These are phyloP conservation scores for Rhodotorula sp. DNA, from an alignment of 1,284 basidiomycete genomes.

Conservation along the genomic window DNA sequence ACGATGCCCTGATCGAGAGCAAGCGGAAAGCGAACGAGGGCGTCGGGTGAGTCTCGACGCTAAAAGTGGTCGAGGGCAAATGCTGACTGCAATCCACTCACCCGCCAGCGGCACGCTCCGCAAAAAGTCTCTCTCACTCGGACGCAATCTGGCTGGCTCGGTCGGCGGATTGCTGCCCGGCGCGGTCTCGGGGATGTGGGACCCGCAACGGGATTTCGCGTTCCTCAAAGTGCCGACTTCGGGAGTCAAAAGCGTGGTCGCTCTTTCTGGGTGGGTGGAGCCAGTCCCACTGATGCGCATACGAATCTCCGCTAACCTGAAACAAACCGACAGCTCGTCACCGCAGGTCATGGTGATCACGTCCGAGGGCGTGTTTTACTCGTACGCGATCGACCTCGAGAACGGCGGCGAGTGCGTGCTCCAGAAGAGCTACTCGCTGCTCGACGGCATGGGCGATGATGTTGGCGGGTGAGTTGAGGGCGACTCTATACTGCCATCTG, in stretches of 20 bases:
- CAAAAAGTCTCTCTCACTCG: conserved; percentile 70
- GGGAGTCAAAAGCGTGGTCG: conserved; percentile 70
- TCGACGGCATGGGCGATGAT: conserved; percentile 34
- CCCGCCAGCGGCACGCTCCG: conserved; percentile 53
- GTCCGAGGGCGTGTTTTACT: conserved; percentile 91
- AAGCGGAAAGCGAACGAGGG: conserved; percentile 42
- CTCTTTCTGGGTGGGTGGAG: conserved; percentile 65
- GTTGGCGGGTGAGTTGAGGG: conserved; percentile 14
- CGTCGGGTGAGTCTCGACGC: conserved; percentile 29
- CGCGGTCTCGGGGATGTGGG: conserved; percentile 93
- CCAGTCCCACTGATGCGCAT: not conserved
- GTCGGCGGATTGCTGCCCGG: conserved; percentile 88
- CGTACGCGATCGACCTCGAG: conserved; percentile 93
- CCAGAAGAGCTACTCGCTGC: conserved; percentile 76
- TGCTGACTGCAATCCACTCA: too few species aligned
- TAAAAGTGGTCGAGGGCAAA: too few species aligned
- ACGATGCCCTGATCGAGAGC: conserved; percentile 50
- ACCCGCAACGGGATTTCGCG: conserved; percentile 92
- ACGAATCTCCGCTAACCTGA: not conserved
- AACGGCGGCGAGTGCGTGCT: conserved; percentile 92
- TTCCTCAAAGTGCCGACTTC: conserved; percentile 80
- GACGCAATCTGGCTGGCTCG: conserved; percentile 73
- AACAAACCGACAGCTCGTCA: conserved; percentile 62
- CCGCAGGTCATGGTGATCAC: conserved; percentile 97
- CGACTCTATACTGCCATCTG: not conserved